Conservation (phyloP, 371 early-diverging fungal genomes). For the Catenaria anguillulae region DNA sequence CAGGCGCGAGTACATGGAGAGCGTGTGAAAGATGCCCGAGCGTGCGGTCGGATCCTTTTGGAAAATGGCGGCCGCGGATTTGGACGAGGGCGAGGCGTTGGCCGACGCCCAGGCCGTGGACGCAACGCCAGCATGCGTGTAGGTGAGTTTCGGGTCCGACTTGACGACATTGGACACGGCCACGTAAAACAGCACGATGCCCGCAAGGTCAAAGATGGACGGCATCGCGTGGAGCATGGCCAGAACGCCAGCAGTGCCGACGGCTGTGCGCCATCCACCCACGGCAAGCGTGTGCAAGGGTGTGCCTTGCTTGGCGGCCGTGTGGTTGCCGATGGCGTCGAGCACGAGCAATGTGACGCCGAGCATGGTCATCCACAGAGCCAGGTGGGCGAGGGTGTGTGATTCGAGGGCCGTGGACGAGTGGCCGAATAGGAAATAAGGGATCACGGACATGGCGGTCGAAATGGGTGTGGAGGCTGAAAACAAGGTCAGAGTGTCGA, state of each 20-base stretch:
- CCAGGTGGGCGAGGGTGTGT: neutral
- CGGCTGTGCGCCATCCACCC: neutral
- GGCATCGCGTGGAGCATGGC: neutral
- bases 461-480: neutral
- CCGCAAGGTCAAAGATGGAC: neutral
- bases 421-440: neutral
- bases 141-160: neutral
- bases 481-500: neutral
- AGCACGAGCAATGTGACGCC: neutral
- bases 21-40: neutral
- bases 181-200: neutral
- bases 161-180: neutral
- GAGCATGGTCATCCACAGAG: neutral
- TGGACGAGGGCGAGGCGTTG: neutral
- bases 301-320: neutral
- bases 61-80: neutral
- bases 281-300: neutral
- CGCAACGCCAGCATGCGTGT: neutral
- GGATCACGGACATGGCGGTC: neutral
- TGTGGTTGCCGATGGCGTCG: neutral
- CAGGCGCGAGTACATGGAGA: neutral
- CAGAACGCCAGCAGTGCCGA: neutral
- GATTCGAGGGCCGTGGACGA: neutral
- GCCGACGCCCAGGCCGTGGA: neutral
- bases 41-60: too few relatives aligned